Evolutionary conservation across 805 yeast species (phyloP).

Genomic region (Myxozyma lipomycoides): DNA sequence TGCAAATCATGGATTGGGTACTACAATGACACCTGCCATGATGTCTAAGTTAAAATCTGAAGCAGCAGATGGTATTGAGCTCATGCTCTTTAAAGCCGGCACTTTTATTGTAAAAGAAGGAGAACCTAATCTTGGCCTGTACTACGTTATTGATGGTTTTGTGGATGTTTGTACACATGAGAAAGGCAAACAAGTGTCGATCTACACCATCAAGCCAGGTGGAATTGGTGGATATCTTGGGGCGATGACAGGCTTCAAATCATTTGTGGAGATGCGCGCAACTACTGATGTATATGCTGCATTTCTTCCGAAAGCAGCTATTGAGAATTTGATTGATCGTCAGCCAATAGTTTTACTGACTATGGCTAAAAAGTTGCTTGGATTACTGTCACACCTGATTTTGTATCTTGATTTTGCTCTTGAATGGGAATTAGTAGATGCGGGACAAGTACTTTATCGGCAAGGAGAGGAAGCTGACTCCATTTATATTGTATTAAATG

Average conservation of each 20-base stretch:
- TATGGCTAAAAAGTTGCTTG: slow-evolving; percentile 67
- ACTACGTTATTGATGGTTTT: slow-evolving; percentile 73
- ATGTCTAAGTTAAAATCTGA: slow-evolving; percentile 34
- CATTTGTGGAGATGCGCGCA: slow-evolving; percentile 69
- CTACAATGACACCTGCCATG: neutral
- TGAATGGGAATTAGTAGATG: slow-evolving; percentile 91
- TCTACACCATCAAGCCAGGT: slow-evolving; percentile 62
- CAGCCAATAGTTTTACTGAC: slow-evolving; percentile 72
- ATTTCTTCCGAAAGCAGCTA: slow-evolving; percentile 56
- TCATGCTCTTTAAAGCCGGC: slow-evolving; percentile 52
- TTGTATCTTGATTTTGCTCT: slow-evolving; percentile 81
- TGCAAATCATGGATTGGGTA: neutral
- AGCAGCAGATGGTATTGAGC: slow-evolving; percentile 56
- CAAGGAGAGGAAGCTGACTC: slow-evolving; percentile 90
- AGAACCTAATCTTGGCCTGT: slow-evolving; percentile 67
- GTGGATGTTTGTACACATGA: slow-evolving; percentile 54
- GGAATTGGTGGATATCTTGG: slow-evolving; percentile 87
- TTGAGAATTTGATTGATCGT: slow-evolving; percentile 66
- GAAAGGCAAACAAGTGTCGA: slow-evolving; percentile 16
- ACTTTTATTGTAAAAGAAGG: slow-evolving; percentile 59
- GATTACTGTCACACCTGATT: slow-evolving; percentile 62
- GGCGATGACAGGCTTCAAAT: slow-evolving; percentile 70
- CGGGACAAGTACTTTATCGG: slow-evolving; percentile 73
- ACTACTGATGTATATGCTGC: slow-evolving; percentile 64
- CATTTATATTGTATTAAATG: slow-evolving; percentile 82